Base-by-base conservation (phyloP, 139 green algal genomes). In the Auxenochlorella pyrenoidosa region DNA sequence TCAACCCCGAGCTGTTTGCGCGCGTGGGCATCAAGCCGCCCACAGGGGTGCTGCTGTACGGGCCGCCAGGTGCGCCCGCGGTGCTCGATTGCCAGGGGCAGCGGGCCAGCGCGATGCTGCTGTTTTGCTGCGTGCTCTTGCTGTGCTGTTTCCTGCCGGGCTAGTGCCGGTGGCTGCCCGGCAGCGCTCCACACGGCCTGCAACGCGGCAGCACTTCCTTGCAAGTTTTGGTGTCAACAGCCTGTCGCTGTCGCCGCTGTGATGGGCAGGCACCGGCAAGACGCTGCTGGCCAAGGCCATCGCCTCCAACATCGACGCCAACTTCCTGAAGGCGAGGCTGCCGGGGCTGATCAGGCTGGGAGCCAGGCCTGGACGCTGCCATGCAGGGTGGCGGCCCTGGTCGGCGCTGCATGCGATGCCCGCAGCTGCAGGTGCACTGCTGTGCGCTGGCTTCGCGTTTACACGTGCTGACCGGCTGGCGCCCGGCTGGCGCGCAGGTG, bases 1-100 rank as follows among this genome's bases (percentile, higher is more conserved):
- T 99, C 92, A 99, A 99, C 93, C 98, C 98, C 24, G 98, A 99
- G 93, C 94, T 99, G 24, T 99, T 99, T 92, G 80, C 96, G 58
- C 91, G 98, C 1, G 98, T 99, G 41, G 98, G 98, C 87, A 99
- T 99, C 94, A 98, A 98, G 79, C 98, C 98, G 40, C 98, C 98
- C 43, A 99, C 99, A 91, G 96, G 94, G 32, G 95, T 98, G 87
- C 91, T 98, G 86, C 93, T 98, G 72, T 98, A 97, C 88, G 94
- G 95, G 0, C 95, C 95, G 3, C 96, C 96, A 0, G 97, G 83
- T 68, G 47, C 0, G 95, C 71, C 96, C 94, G 95, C 92, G 82
- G 93, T 87, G 79, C 54, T 63, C 8, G 8, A 6, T 6, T 12
- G 12, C 6, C 12, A 12, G 12, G 8, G 8, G 47, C 8, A 12